These are phyloP conservation scores for Infundibulicybe gibba DNA, from an alignment of 768 basidiomycete genomes.

Conservation along the genomic window DNA sequence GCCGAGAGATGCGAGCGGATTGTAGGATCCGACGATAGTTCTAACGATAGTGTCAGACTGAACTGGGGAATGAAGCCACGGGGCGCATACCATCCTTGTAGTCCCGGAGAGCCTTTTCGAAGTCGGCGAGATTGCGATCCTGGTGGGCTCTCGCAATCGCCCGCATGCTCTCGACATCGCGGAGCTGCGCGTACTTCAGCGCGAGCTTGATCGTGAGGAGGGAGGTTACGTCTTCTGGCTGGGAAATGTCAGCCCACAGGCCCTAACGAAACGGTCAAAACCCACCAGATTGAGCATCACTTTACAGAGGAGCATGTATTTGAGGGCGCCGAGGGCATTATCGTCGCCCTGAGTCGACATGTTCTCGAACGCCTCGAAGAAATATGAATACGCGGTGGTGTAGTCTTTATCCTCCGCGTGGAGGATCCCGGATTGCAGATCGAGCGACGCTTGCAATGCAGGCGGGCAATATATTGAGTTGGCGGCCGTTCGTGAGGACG, in stretches of 20 bases:
- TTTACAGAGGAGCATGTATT: conserved; percentile 98
- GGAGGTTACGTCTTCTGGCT: conserved; percentile 93
- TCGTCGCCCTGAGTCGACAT: conserved; percentile 75
- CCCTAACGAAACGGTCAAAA: conserved; percentile 9
- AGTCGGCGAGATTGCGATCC: conserved; percentile 83
- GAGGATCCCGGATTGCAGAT: conserved; percentile 65
- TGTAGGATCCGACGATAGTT: conserved; percentile 92
- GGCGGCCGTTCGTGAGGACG: conserved; percentile 88
- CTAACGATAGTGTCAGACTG: conserved; percentile 32
- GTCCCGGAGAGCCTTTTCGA: conserved; percentile 83
- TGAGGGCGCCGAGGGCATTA: conserved; percentile 78
- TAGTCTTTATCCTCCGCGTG: conserved; percentile 99
- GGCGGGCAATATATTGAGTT: conserved; percentile 89
- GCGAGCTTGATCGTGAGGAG: conserved; percentile 87
- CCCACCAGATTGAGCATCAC: conserved; percentile 94
- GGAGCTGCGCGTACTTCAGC: conserved; percentile 78
- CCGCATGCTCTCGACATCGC: conserved; percentile 95
- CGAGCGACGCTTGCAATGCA: conserved; percentile 39
- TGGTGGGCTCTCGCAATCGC: conserved; percentile 94
- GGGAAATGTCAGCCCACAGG: background rate
- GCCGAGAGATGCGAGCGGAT: conserved; percentile 93
- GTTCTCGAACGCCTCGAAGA: conserved; percentile 95
- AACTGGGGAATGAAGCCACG: conserved; percentile 1
- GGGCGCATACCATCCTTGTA: conserved; percentile 66
- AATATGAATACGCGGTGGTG: conserved; percentile 95